Evolutionary conservation across 768 basidiomycete genomes (phyloP).

Genomic region (Neoboletus subvelutipes): DNA sequence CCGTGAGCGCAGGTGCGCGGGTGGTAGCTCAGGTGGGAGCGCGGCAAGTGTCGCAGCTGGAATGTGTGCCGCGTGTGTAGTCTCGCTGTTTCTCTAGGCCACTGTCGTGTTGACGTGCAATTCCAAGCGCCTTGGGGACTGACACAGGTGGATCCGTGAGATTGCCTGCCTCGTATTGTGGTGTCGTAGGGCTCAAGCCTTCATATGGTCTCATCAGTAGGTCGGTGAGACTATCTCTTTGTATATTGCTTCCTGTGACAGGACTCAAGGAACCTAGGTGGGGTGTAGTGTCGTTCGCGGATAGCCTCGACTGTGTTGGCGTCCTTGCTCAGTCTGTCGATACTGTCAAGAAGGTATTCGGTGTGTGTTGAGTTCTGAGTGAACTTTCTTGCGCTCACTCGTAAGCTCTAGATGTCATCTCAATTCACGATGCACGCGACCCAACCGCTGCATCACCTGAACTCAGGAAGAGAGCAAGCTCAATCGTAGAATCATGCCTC

Average conservation of each 20-base stretch:
- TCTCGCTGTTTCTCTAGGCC: not conserved
- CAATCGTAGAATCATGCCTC: constrained; percentile 18
- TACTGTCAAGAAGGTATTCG: constrained; percentile 55
- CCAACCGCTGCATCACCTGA: constrained; percentile 62
- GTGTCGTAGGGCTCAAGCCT: constrained; percentile 89
- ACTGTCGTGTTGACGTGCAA: constrained; percentile 1
- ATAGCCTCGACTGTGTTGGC: constrained; percentile 94
- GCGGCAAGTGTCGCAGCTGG: constrained; percentile 89
- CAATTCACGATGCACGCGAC: constrained; percentile 61
- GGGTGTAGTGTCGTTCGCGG: constrained; percentile 92
- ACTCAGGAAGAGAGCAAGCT: constrained; percentile 38
- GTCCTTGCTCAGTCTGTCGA: constrained; percentile 60
- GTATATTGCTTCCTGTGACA: not conserved
- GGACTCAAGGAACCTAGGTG: constrained; percentile 47
- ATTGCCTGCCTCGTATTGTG: constrained; percentile 92
- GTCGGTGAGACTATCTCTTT: constrained; percentile 38
- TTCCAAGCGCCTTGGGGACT: constrained; percentile 77
- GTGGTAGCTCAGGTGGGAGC: constrained; percentile 94
- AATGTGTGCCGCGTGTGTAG: constrained; percentile 77
- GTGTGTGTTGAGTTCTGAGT: constrained; percentile 36
- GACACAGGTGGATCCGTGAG: constrained; percentile 96
- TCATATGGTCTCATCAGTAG: constrained; percentile 91
- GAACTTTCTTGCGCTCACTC: constrained; percentile 3
- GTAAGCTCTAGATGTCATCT: constrained; percentile 31
- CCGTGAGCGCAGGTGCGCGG: constrained; percentile 61